Percentiles rank a stretch among this genome's conserved stretches.
Evolutionary conservation across 2,329 filamentous ascomycete genomes (phyloP).

Genomic region (Pseudohalonectria lignicola): DNA sequence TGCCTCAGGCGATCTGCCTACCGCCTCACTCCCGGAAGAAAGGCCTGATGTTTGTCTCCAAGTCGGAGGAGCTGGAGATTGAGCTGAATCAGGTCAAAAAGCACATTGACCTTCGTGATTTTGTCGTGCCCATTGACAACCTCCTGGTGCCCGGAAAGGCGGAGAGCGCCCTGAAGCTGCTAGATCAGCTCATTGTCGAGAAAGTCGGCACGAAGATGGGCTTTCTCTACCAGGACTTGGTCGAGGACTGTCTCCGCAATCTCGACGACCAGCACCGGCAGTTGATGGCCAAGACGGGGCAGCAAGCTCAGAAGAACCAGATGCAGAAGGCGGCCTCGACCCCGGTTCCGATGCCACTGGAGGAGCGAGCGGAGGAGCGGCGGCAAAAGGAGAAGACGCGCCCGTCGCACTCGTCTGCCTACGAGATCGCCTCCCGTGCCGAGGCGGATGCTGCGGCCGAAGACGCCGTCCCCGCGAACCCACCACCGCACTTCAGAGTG

Average conservation of each 20-base stretch:
- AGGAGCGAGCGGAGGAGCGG: slow-evolving; percentile 19
- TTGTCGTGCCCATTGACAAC: slow-evolving; percentile 27
- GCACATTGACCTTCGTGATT: slow-evolving; percentile 26
- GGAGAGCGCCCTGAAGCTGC: slow-evolving; percentile 18
- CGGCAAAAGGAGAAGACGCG: slow-evolving; percentile 33
- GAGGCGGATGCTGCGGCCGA: slow-evolving; percentile 1
- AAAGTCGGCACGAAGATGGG: slow-evolving; percentile 27
- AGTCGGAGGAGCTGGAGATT: slow-evolving; percentile 18
- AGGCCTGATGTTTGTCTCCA: slow-evolving; percentile 22
- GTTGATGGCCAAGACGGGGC: slow-evolving; percentile 12
- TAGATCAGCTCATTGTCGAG: slow-evolving; percentile 25
- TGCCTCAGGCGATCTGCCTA: slow-evolving; percentile 20
- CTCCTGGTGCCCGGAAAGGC: slow-evolving; percentile 27
- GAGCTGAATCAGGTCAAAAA: slow-evolving; percentile 27
- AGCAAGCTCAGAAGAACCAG: too few relatives aligned
- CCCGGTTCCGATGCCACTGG: slow-evolving; percentile 9
- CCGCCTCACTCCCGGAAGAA: slow-evolving; percentile 27
- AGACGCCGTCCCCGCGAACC: neutral
- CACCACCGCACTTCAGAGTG: slow-evolving; percentile 20
- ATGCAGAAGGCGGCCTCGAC: slow-evolving; percentile 12
- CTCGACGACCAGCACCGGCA: slow-evolving; percentile 18
- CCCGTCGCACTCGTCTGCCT: slow-evolving; percentile 20
- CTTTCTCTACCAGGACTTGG: slow-evolving; percentile 29
- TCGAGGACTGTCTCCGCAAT: slow-evolving; percentile 23
- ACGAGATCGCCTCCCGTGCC: slow-evolving; percentile 14